Evolutionary conservation across 306 rosid genomes (phyloP).

Genomic region (Quercus wislizeni): DNA sequence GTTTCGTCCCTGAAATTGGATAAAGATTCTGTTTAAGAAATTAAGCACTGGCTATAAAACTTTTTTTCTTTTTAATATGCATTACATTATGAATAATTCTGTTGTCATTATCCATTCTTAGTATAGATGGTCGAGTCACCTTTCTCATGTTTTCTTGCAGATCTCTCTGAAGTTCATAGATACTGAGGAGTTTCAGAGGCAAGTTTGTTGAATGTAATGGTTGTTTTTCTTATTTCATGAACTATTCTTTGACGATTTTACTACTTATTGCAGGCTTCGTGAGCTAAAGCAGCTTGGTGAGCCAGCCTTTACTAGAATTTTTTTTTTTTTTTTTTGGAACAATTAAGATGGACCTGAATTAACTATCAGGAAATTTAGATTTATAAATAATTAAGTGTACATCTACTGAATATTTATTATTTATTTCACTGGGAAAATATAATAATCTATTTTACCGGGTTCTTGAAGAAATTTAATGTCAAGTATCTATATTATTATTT

Average conservation of each 20-base stretch:
- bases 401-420: not conserved
- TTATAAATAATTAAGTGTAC: not conserved
- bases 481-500: not conserved
- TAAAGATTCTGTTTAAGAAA: not conserved
- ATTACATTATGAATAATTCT: not conserved
- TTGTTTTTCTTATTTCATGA: not conserved
- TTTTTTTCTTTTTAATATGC: not conserved
- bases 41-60: not conserved
- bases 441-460: not conserved
- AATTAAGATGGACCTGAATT: not conserved
- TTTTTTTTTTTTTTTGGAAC: no score
- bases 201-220: conserved; percentile 19
- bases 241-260: not conserved
- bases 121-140: not conserved
- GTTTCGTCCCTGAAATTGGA: not conserved
- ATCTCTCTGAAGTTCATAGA: conserved; percentile 44
- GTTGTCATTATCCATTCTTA: not conserved
- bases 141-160: conserved; percentile 27
- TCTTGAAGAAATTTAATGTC: not conserved
- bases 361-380: not conserved
- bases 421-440: not conserved
- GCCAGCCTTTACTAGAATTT: not conserved
- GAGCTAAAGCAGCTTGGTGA: conserved; percentile 52
- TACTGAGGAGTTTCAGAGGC: conserved; percentile 56
- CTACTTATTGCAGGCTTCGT: conserved; percentile 44